Evolutionary conservation across 805 yeast genomes (phyloP).

Genomic region (Grigorovia humatica): DNA sequence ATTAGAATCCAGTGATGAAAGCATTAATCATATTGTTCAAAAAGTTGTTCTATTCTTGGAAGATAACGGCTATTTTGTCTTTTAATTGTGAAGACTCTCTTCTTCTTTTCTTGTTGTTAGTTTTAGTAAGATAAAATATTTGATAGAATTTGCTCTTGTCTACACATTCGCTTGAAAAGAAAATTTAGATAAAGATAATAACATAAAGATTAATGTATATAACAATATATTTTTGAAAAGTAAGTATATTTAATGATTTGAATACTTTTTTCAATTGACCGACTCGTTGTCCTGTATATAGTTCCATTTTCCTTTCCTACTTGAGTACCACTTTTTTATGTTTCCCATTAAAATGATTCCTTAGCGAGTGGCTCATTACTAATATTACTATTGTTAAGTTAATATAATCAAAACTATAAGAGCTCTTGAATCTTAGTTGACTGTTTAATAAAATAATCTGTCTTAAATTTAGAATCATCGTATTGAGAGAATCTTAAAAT

Average conservation of each 20-base stretch:
- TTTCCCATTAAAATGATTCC: too few species aligned
- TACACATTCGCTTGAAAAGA: too few species aligned
- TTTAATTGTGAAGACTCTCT: conserved; percentile 7
- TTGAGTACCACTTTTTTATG: not conserved
- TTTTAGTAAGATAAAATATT: not conserved
- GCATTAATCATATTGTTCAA: conserved; percentile 62
- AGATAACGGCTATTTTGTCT: conserved; percentile 56
- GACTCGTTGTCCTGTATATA: too few species aligned
- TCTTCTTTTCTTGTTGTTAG: not conserved
- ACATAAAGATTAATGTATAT: too few species aligned
- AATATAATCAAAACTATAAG: too few species aligned
- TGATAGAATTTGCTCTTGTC: not conserved
- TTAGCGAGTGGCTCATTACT: not conserved
- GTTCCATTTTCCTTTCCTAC: not conserved
- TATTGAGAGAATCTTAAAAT: conserved; percentile 11
- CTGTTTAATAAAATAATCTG: conserved; percentile 17
- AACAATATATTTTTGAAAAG: not conserved
- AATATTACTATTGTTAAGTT: too few species aligned
- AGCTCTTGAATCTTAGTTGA: not conserved
- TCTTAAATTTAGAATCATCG: conserved; percentile 17
- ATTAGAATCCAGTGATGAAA: conserved; percentile 42
- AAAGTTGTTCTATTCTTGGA: conserved; percentile 64
- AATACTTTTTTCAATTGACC: not conserved
- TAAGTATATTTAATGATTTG: not conserved
- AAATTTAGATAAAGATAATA: too few species aligned